A percentile compares a stretch with the other conserved stretches of the same genome.
Conservation (phyloP, 768 basidiomycete species). For the Sutorius australiensis region DNA sequence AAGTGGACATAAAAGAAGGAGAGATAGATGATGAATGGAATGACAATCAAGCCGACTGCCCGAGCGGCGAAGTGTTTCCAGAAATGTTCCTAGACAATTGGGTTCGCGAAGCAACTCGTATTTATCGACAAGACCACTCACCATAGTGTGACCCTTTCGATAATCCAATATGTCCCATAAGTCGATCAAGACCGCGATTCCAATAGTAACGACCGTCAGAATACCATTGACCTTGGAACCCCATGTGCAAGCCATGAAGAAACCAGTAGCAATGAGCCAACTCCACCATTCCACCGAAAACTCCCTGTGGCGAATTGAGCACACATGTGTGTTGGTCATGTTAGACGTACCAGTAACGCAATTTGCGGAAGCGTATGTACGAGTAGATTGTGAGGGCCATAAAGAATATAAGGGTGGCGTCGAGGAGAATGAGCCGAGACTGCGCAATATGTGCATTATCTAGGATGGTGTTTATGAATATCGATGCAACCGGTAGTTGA, state of each 20-base stretch:
- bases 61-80: constrained; percentile 86
- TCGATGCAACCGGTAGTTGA: not conserved
- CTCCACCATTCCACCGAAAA: constrained; percentile 92
- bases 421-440: constrained; percentile 93
- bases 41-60: constrained; percentile 74
- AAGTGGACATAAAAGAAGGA: constrained; percentile 97
- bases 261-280: constrained; percentile 87
- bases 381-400: constrained; percentile 90
- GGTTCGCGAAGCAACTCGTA: not conserved
- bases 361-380: constrained; percentile 92
- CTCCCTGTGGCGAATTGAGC: constrained; percentile 48
- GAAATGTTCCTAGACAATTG: constrained; percentile 68
- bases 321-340: not conserved
- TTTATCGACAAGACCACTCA: constrained; percentile 27
- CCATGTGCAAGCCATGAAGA: constrained; percentile 94
- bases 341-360: constrained; percentile 72
- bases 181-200: constrained; percentile 88
- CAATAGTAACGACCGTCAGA: constrained; percentile 84
- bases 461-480: constrained; percentile 31
- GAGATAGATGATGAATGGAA: constrained; percentile 90
- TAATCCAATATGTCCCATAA: constrained; percentile 92
- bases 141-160: constrained; percentile 77
- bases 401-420: constrained; percentile 93
- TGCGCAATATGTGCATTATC: constrained; percentile 97
- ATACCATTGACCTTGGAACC: constrained; percentile 98